Base-by-base conservation (phyloP, 495 filamentous ascomycete species). In the Articulospora tetracladia region DNA sequence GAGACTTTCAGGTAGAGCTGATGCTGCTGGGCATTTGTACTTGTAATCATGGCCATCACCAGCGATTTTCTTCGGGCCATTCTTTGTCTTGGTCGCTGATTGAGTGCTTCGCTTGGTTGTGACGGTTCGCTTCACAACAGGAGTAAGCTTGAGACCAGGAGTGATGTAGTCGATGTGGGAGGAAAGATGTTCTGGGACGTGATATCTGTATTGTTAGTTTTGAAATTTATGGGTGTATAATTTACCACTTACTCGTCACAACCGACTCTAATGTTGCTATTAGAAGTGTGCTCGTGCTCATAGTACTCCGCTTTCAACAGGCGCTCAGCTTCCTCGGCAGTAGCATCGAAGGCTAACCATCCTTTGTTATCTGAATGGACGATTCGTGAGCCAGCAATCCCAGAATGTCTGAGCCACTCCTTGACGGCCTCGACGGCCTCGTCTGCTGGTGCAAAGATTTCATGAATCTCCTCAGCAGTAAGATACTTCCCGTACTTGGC, bases 291-390 rank as follows among this genome's bases (percentile, higher is more conserved):
- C 53, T 64, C 61, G 32, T 64, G 53, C 46, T 60, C 58, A 50
- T 65, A 54, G 47, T 53, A 65, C 41, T 65, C 48, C 24, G 62
- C 36, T 10, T 51, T 48, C 1, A 65, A 58, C 2, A 65, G 34
- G 22, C 20, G 24, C 41, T 65, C 62, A 11, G 57, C 58, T 30
- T 65, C 62, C 36, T 65, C 57, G 23, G 54, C 54, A 10, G 62
- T 55, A 26, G 55, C 58, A 58, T 61, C 53, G 24, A 65, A 60
- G 34, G 62, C 53, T 17, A 65, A 19, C 57, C 62, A 65, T 12
- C 53, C 57, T 44, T 61, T 60, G 27, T 60, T 60, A 11, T 60
- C 57, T 15, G 57, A 60, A 25, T 60, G 53, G 15, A 53, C 54
- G 19, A 65, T 36, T 47, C 58, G 62, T 3, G 32, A 49, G 25